Evolutionary conservation across 106 monocot species (phyloP), one percentile per base, ranked within the genome.

Genomic region (Apostasia ramifera): DNA sequence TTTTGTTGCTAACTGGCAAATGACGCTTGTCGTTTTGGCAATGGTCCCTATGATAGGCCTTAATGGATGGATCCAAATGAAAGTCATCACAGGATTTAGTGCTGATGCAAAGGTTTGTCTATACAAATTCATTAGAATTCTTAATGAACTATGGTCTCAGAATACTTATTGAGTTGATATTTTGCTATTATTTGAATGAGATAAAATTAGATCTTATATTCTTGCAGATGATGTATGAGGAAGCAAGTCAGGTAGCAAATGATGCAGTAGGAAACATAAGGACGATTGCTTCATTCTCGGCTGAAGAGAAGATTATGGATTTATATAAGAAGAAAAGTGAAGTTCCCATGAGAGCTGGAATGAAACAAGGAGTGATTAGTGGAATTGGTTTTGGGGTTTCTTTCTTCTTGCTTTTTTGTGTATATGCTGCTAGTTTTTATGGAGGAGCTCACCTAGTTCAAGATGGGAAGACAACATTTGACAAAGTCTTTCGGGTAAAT

Each of bases 261-360:
- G 87, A 87, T 70, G 87, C 87, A 42, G 77, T 87, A 7, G 79
- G 83, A 59, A 87, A 73, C 63, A 87, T 87, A 73, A 73, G 87
- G 69, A 87, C 87, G 5, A 80, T 87, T 40, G 80, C 77, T 48
- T 87, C 87, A 12, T 87, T 87, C 47, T 83, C 80, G 1, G 87
- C 83, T 59, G 87, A 87, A 69, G 83, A 87, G 13, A 83, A 87
- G 74, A 77, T 87, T 46, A 77, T 87, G 78, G 71, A 74, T 47
- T 9, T 87, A 4, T 87, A 87, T 67, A 77, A 87, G 53, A 80
- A 79, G 64, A 87, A 83, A 72, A 83, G 87, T 56, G 75, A 87
- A 80, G 83, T 66, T 15, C 83, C 83, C 14, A 75, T 77, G 62
- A 70, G 40, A 61, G 64, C 76, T 42, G 87, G 80, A 61, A 80